These are phyloP conservation scores for Calvatia gigantea DNA, from an alignment of 768 basidiomycete genomes.

Conservation along the genomic window DNA sequence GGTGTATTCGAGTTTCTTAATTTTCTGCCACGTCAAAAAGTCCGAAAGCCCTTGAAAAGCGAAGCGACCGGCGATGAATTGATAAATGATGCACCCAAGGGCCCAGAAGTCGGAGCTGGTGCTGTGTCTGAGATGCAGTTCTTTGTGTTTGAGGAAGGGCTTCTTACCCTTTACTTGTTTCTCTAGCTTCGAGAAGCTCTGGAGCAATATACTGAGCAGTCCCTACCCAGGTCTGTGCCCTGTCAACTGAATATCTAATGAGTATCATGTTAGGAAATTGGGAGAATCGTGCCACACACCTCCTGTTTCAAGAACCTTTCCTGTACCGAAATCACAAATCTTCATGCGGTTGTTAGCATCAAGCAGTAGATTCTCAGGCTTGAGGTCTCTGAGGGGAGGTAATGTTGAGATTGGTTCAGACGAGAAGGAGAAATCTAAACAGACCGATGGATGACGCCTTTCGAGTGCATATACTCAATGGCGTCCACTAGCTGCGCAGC, in stretches of 20 bases:
- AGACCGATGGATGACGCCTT: slow-evolving; percentile 81
- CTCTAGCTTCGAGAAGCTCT: slow-evolving; percentile 59
- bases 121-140: slow-evolving; percentile 12
- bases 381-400: slow-evolving; percentile 67
- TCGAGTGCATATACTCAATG: slow-evolving; percentile 85
- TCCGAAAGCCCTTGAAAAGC: slow-evolving; percentile 91
- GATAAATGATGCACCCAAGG: slow-evolving; percentile 89
- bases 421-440: background rate
- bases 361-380: slow-evolving; percentile 89
- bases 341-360: slow-evolving; percentile 84
- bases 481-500: slow-evolving; percentile 89
- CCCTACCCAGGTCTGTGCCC: slow-evolving; percentile 30
- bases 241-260: slow-evolving; percentile 17
- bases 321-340: slow-evolving; percentile 96
- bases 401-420: too few relatives aligned
- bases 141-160: slow-evolving; percentile 1
- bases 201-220: slow-evolving; percentile 25
- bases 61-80: slow-evolving; percentile 88
- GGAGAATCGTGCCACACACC: slow-evolving; percentile 4
- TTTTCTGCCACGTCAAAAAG: slow-evolving; percentile 93
- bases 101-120: slow-evolving; percentile 92
- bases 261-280: background rate
- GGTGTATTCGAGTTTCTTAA: slow-evolving; percentile 82
- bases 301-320: slow-evolving; percentile 6
- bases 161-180: slow-evolving; percentile 72